Evolutionary conservation across 441 rosid species (phyloP), one percentile per base, ranked within the genome.

Genomic region (Rhodomyrtus psidioides): DNA sequence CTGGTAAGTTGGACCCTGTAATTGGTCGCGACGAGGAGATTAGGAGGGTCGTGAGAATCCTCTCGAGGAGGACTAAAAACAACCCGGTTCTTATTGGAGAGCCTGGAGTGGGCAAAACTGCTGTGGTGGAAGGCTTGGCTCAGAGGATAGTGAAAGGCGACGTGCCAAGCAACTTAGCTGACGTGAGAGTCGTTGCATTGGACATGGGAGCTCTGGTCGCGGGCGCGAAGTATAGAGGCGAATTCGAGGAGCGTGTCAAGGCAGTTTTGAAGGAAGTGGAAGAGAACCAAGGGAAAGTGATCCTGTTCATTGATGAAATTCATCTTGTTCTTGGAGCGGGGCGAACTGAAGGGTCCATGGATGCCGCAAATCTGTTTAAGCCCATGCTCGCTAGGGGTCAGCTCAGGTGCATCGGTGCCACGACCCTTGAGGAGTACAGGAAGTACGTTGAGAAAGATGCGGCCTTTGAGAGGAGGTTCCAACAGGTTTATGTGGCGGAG

Each of bases 371-470:
- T 84, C 92, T 97, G 56, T 94, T 97, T 70, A 97, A 97, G 93
- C 99, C 99, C 0, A 96, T 96, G 99, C 95, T 97, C 84, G 99
- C 98, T 55, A 92, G 98, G 89, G 98, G 98, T n/a, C 98, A 96
- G 90, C 96, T 97, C 26, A 90, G 99, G 53, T 97, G 99, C 83
- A 96, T 97, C 39, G 99, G 98, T 12, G 98, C 98, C 34, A 97
- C 99, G 4, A 96, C 98, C 1, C 91, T 97, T 12, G 94, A 96
- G 82, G 98, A 96, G 85, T 97, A 97, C n/a, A 92, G 98, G 86
- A 97, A 97, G 86, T 94, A 97, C 82, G 98, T 95, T 53, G 99
- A 97, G 94, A 97, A 95, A 89, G 99, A 97, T 89, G 95, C 97
- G 24, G 98, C 98, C 26, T 97, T 97, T 60, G 98, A 96, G 90